phyloP scores from a whole-genome alignment of 768 basidiomycete species.

The Coprinopsis sp. region DNA sequence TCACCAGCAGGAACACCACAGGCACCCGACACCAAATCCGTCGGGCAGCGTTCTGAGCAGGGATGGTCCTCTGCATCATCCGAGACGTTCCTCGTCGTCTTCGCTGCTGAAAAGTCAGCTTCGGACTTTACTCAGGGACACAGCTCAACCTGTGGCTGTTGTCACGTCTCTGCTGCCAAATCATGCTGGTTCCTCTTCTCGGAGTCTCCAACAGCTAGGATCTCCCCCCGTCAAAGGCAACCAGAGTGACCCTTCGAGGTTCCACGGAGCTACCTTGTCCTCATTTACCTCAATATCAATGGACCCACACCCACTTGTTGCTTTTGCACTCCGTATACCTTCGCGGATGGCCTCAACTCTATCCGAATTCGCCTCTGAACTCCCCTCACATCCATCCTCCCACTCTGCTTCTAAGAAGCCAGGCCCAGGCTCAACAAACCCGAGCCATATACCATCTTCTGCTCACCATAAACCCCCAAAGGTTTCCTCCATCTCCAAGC shows the following conservation, averaged over 20 bases:
- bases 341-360: slow-evolving; percentile 78
- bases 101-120: slow-evolving; percentile 25
- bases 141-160: slow-evolving; percentile 83
- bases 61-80: no score
- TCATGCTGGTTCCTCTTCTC: slow-evolving; percentile 4
- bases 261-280: slow-evolving; percentile 90
- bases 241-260: slow-evolving; percentile 21
- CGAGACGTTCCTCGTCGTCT: background rate
- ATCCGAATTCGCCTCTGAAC: slow-evolving; percentile 19
- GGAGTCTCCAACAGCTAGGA: background rate
- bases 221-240: background rate
- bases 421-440: no score
- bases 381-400: slow-evolving; percentile 12
- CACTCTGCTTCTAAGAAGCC: slow-evolving; percentile 17
- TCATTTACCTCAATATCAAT: slow-evolving; percentile 91
- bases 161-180: slow-evolving; percentile 67
- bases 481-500: no score
- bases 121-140: slow-evolving; percentile 61
- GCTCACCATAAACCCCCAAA: slow-evolving; percentile 13
- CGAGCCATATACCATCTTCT: slow-evolving; percentile 11
- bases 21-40: no score
- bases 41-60: no score
- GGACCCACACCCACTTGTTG: slow-evolving; percentile 81
- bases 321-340: slow-evolving; percentile 86
- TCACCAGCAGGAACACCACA: no score